Conservation (phyloP, 805 yeast genomes). For the Saitoella complicata region DNA sequence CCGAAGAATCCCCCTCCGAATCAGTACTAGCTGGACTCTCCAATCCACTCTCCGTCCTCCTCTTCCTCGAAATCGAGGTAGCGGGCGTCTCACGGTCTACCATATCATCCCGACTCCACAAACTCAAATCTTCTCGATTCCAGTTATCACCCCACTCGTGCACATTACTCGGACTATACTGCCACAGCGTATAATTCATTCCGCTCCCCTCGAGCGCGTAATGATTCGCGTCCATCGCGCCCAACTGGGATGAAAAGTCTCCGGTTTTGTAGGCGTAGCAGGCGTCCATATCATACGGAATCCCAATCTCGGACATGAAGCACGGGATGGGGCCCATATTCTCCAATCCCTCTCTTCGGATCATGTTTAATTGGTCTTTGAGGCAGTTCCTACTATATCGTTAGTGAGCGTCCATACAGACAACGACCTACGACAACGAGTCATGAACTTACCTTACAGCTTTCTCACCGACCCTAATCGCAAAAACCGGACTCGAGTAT, state of each 20-base stretch:
- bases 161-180: constrained; percentile 54
- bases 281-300: constrained; percentile 90
- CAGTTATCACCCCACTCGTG: constrained; percentile 84
- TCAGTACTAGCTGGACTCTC: not conserved
- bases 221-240: constrained; percentile 70
- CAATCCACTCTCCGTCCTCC: not conserved
- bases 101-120: constrained; percentile 38
- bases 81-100: not conserved
- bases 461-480: constrained; percentile 51
- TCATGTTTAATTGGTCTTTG: constrained; percentile 46
- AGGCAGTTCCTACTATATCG: constrained; percentile 48
- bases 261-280: constrained; percentile 54
- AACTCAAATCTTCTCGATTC: constrained; percentile 87
- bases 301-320: constrained; percentile 85
- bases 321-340: constrained; percentile 56
- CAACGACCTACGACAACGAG: too few species aligned
- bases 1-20: not conserved
- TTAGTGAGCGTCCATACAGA: constrained; percentile 13
- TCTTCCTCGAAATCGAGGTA: not conserved
- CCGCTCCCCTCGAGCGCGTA: constrained; percentile 62
- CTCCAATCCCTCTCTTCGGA: constrained; percentile 46
- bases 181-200: constrained; percentile 71
- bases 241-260: constrained; percentile 54
- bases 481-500: constrained; percentile 64
- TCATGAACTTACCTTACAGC: constrained; percentile 13